Evolutionary conservation across 352 stramenopile species (phyloP).

Genomic region (Pythium phragmitis): DNA sequence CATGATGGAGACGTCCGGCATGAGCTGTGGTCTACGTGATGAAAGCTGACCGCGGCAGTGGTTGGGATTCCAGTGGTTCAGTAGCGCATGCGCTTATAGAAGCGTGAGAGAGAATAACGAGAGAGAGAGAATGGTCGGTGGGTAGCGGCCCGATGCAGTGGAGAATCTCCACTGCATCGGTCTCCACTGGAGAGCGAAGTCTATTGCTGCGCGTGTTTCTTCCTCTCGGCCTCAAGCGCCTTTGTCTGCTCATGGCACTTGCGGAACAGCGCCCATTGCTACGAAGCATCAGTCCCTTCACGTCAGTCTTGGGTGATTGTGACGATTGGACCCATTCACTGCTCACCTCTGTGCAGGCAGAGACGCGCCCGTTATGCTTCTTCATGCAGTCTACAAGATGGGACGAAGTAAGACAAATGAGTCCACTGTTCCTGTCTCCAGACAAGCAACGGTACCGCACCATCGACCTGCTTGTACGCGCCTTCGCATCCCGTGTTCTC

Average conservation of each 20-base stretch:
- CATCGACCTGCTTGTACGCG: slow-evolving; percentile 65
- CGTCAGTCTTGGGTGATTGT: background rate
- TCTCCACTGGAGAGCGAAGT: background rate
- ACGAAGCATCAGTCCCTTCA: background rate
- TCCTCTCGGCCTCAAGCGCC: slow-evolving; percentile 29
- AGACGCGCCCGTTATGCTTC: slow-evolving; percentile 69
- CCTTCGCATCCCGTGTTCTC: slow-evolving; percentile 66
- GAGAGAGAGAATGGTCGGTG: background rate
- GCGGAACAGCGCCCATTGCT: slow-evolving; percentile 77
- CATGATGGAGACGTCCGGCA: too few species aligned
- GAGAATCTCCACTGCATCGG: background rate
- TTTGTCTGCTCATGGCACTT: slow-evolving; percentile 71
- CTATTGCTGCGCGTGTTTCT: slow-evolving; percentile 21
- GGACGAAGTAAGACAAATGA: too few species aligned
- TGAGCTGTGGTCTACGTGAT: too few species aligned
- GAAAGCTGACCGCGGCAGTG: too few species aligned
- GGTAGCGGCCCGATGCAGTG: too few species aligned
- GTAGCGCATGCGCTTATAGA: too few species aligned
- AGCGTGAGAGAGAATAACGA: background rate
- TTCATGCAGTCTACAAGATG: slow-evolving; percentile 71
- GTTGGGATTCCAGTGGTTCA: too few species aligned
- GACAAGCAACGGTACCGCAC: slow-evolving; percentile 19
- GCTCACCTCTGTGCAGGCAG: slow-evolving; percentile 60
- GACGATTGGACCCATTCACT: background rate
- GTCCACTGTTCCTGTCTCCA: too few species aligned